phyloP scores from a whole-genome alignment of 345 rosid genomes.

The Eucalyptus viminalis region DNA sequence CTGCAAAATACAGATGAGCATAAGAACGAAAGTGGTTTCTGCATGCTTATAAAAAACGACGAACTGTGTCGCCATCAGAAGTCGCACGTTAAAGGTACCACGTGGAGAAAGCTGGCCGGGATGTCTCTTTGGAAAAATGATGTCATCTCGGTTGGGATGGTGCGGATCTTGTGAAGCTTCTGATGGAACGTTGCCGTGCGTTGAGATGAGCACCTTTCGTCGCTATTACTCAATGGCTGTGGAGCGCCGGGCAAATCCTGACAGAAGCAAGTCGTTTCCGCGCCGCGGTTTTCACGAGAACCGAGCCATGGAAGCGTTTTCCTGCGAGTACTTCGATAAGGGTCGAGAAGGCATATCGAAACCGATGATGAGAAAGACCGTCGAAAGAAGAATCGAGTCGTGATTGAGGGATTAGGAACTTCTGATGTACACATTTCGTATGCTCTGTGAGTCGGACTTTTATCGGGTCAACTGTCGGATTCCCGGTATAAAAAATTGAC shows the following conservation, averaged over 20 bases:
- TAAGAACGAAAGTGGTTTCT: background rate
- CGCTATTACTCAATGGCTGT: background rate
- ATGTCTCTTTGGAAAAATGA: background rate
- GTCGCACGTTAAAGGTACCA: background rate
- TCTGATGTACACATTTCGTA: background rate
- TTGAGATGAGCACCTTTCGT: background rate
- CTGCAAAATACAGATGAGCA: background rate
- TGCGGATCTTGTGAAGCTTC: background rate
- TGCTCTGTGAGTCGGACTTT: background rate
- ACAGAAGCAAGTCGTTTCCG: background rate
- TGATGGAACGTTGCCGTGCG: background rate
- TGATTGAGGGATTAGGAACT: background rate
- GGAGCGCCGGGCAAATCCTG: background rate
- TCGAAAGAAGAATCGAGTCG: background rate
- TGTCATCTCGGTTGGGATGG: background rate
- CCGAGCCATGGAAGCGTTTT: background rate
- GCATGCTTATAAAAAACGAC: background rate
- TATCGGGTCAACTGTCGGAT: too few species aligned
- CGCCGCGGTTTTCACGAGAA: background rate
- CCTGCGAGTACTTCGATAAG: background rate
- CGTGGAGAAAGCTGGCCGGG: background rate
- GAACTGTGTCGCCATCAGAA: background rate
- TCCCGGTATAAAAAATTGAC: background rate
- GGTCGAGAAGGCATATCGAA: background rate
- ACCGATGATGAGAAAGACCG: background rate